A percentile compares a stretch with the other conserved stretches of the same genome.
These are phyloP conservation scores for Harrya chromipes DNA, from an alignment of 768 basidiomycete species.

Conservation along the genomic window DNA sequence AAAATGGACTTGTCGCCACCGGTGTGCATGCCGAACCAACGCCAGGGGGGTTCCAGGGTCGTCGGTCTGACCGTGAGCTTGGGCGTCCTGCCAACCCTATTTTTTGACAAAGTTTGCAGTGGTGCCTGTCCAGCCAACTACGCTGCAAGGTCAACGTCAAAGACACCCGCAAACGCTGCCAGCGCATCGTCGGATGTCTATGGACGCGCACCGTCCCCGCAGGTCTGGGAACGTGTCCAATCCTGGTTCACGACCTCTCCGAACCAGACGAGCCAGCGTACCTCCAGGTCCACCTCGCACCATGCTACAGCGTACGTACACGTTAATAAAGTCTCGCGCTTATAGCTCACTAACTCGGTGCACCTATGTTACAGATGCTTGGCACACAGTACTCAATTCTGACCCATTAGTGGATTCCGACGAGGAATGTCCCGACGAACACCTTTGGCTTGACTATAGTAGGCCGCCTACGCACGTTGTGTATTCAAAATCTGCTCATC, in stretches of 20 bases:
- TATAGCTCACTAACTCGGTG: slow-evolving; percentile 4
- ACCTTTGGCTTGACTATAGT: slow-evolving; percentile 67
- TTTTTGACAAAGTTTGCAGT: slow-evolving; percentile 18
- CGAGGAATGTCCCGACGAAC: slow-evolving; percentile 63
- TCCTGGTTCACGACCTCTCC: slow-evolving; percentile 22
- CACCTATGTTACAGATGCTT: slow-evolving; percentile 52
- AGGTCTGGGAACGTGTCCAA: slow-evolving; percentile 18
- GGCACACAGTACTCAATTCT: slow-evolving; percentile 60
- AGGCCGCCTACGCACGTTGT: slow-evolving; percentile 4
- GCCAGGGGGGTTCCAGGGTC: slow-evolving; percentile 21
- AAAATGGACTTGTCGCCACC: slow-evolving; percentile 6
- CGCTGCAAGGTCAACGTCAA: slow-evolving; percentile 26
- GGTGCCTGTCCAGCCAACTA: slow-evolving; percentile 16
- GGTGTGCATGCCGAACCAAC: slow-evolving; percentile 12
- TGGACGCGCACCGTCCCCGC: slow-evolving; percentile 25
- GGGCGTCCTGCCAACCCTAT: background rate
- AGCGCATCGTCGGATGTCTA: slow-evolving; percentile 25
- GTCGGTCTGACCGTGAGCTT: slow-evolving; percentile 28
- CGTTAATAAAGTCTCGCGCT: background rate
- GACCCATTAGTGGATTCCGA: slow-evolving; percentile 79
- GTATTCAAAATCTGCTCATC: slow-evolving; percentile 9
- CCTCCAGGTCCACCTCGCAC: slow-evolving; percentile 39
- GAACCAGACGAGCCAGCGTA: slow-evolving; percentile 24
- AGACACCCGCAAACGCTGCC: slow-evolving; percentile 19
- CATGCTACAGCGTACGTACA: slow-evolving; percentile 64